Evolutionary conservation across 257 asterid species (phyloP).

Genomic region (Nicotiana obtusifolia): DNA sequence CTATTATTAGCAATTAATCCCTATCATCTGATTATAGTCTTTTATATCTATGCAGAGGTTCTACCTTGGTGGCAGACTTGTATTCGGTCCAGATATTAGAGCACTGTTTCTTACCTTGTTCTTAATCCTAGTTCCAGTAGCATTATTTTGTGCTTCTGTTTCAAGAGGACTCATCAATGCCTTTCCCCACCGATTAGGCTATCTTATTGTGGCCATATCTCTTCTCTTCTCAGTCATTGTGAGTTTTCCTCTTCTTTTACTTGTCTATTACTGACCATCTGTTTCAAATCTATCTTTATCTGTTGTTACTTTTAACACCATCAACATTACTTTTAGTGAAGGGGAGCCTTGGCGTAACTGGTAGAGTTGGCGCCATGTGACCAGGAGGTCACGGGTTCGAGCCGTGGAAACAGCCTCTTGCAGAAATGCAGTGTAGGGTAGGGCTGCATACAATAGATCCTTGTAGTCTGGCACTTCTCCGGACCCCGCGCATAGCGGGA

Average conservation of each 20-base stretch:
- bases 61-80: constrained; percentile 26
- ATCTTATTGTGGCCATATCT: constrained; percentile 7
- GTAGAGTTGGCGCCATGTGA: too few relatives aligned
- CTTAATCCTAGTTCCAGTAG: constrained; percentile 22
- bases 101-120: constrained; percentile 20
- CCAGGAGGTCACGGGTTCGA: too few relatives aligned
- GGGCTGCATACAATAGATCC: too few relatives aligned
- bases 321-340: not conserved
- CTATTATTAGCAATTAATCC: not conserved
- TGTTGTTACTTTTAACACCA: not conserved
- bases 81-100: constrained; percentile 30
- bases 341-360: too few relatives aligned
- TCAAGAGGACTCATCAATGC: constrained; percentile 13
- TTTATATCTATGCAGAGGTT: constrained; percentile 20
- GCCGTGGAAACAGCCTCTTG: too few relatives aligned
- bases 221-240: constrained; percentile 15
- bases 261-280: not conserved
- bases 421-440: too few relatives aligned
- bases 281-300: not conserved
- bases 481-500: too few relatives aligned
- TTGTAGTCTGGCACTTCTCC: too few relatives aligned
- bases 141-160: constrained; percentile 20
- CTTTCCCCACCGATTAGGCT: constrained; percentile 15
- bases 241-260: constrained; percentile 8
- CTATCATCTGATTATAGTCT: not conserved